Evolutionary conservation across 768 basidiomycete genomes (phyloP).

Genomic region (Amanita muscaria): DNA sequence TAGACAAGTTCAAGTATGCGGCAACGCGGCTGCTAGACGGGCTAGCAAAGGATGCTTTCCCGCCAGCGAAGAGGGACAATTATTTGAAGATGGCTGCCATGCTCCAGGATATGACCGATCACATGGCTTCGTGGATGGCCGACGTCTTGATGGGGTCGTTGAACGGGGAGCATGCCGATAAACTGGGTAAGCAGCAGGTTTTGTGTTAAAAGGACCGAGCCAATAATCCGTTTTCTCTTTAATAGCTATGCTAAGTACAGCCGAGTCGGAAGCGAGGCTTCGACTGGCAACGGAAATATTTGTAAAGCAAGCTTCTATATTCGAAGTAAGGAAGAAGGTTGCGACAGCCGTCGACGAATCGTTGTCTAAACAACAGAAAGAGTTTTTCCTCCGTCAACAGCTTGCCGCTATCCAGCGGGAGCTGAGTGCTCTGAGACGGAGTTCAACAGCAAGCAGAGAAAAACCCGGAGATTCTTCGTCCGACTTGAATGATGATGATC

Average conservation of each 20-base stretch:
- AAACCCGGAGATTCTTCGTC: slow-evolving; percentile 23
- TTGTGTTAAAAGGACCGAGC: background rate
- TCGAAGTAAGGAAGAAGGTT: slow-evolving; percentile 76
- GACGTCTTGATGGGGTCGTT: slow-evolving; percentile 65
- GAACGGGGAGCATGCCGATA: slow-evolving; percentile 60
- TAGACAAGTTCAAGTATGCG: slow-evolving; percentile 61
- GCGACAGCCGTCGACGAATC: slow-evolving; percentile 74
- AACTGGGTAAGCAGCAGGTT: slow-evolving; percentile 44
- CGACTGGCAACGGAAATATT: slow-evolving; percentile 62
- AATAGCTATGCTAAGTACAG: slow-evolving; percentile 53
- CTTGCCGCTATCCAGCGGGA: slow-evolving; percentile 75
- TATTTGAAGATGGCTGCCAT: slow-evolving; percentile 62
- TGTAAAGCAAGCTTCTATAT: slow-evolving; percentile 66
- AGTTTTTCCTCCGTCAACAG: slow-evolving; percentile 79
- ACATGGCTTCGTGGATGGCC: slow-evolving; percentile 64
- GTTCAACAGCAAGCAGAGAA: slow-evolving; percentile 14
- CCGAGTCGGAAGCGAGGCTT: slow-evolving; percentile 53
- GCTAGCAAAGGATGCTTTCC: slow-evolving; percentile 40
- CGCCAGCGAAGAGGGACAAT: slow-evolving; percentile 50
- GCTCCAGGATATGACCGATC: slow-evolving; percentile 62
- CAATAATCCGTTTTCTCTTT: background rate
- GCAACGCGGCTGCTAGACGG: slow-evolving; percentile 62
- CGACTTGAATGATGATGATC: slow-evolving; percentile 70
- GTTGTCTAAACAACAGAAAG: slow-evolving; percentile 83
- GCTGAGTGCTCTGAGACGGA: slow-evolving; percentile 45